Evolutionary conservation across 306 rosid genomes (phyloP), one percentile per base, ranked within the genome.

Genomic region (Trichosanthes cucumerina): DNA sequence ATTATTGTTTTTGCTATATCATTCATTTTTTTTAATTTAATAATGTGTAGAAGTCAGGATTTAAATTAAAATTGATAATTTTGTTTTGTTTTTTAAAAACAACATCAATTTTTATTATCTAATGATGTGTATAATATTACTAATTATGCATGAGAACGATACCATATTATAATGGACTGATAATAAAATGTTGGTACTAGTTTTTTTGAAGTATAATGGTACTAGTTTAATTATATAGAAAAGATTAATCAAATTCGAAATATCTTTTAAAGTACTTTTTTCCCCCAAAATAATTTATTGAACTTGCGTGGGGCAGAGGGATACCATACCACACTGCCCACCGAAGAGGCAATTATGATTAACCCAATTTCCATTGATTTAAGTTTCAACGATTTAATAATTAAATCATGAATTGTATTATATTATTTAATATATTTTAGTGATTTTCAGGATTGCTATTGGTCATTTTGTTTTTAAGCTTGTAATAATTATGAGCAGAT

Each of bases 331-430:
- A 19, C 53, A 21, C 16, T n/a, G 16, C 19, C 52, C 75, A 69
- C 54, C 36, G 1, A 66, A 72, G 77, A 47, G 59, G 24, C 47
- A 47, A 26, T 72, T 72, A 72, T 72, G 57, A 47, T 72, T 47
- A 46, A 72, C 15, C 59, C 59, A 72, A 46, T 72, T 46, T 26
- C 76, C 36, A 69, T 23, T 7, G 9, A 43, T 69, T 43, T 43
- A 69, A 69, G 36, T 69, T 69, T 69, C 75, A 69, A 69, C 75
- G 54, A 6, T 69, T 69, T 12, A 69, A 69, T 69, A 69, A 69
- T 69, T 69, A 69, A 69, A 69, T 43, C 75, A 23, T 2, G n/a
- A 69, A 69, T 69, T 39, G 6, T 68, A 39, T 41, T 9, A 6
- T 43, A 43, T 41, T 8, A 12, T 43, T 21, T 39, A 69, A 41